Percentiles rank a stretch among this genome's conserved stretches.
phyloP scores from a whole-genome alignment of 192 early-diverging fungal genomes.

The Linnemannia zychae region DNA sequence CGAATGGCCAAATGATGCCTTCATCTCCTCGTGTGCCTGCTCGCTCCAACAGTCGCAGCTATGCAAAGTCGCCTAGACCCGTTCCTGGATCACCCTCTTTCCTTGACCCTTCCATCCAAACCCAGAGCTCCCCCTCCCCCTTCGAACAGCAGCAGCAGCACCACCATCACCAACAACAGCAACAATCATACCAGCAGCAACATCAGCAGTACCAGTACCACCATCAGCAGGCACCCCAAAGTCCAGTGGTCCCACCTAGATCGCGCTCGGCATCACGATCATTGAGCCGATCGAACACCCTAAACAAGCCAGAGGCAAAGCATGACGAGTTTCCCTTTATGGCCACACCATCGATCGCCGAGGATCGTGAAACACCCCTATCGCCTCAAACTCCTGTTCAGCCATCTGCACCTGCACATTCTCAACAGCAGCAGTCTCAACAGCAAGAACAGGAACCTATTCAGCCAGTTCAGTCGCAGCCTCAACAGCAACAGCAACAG shows the following conservation, averaged over 20 bases:
- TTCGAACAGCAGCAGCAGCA: neutral
- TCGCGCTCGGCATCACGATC: conserved; percentile 32
- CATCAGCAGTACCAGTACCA: neutral
- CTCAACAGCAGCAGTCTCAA: neutral
- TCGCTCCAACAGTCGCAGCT: conserved; percentile 47
- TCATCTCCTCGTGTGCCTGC: conserved; percentile 35
- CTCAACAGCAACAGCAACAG: conserved; percentile 4
- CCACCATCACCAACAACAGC: neutral
- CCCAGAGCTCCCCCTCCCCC: neutral
- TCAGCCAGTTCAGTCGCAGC: neutral
- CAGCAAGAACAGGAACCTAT: neutral
- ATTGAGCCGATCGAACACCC: conserved; percentile 41
- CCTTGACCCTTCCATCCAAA: neutral
- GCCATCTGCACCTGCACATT: neutral
- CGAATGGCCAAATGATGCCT: conserved; percentile 9
- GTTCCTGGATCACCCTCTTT: neutral
- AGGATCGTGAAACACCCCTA: conserved; percentile 23
- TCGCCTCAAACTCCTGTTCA: neutral
- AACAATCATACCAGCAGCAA: neutral
- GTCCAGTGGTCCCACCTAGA: conserved; percentile 26
- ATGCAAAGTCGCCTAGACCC: neutral
- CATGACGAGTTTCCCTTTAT: neutral
- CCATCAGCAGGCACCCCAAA: neutral
- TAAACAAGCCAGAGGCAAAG: conserved; percentile 4
- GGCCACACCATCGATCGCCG: conserved; percentile 34